These are phyloP conservation scores for Podaxis pistillaris DNA, from an alignment of 768 basidiomycete species.

Conservation along the genomic window DNA sequence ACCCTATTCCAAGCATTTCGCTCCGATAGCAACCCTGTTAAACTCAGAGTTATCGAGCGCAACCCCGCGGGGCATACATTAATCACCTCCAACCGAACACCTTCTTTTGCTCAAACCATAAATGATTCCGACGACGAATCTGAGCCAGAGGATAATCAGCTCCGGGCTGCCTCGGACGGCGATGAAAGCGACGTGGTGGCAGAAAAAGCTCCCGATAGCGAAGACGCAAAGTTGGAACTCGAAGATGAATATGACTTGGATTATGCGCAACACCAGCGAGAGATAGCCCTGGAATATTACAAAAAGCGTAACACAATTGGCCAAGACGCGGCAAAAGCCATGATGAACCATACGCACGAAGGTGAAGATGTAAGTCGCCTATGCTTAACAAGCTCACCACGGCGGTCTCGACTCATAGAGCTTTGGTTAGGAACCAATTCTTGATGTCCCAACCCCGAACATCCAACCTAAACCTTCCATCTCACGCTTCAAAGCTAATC, in stretches of 20 bases:
- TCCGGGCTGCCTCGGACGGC: constrained; percentile 16
- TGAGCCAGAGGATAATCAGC: constrained; percentile 28
- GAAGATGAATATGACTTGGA: constrained; percentile 60
- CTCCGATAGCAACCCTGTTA: constrained; percentile 53
- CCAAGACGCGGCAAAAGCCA: constrained; percentile 47
- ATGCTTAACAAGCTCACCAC: constrained; percentile 1
- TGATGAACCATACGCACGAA: constrained; percentile 46
- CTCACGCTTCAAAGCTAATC: constrained; percentile 66
- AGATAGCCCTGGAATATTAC: constrained; percentile 72
- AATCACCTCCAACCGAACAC: constrained; percentile 16
- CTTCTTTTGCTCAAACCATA: constrained; percentile 18
- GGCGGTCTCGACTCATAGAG: constrained; percentile 6
- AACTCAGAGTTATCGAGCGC: constrained; percentile 68
- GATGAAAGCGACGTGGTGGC: constrained; percentile 26
- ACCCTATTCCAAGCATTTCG: constrained; percentile 35
- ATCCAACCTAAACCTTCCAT: constrained; percentile 46
- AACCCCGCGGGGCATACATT: constrained; percentile 31
- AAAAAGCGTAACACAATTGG: constrained; percentile 58
- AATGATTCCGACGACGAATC: constrained; percentile 75
- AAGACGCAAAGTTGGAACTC: constrained; percentile 31
- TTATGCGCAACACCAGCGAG: constrained; percentile 66
- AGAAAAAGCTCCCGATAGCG: constrained; percentile 23
- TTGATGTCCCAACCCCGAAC: constrained; percentile 37
- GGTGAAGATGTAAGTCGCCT: constrained; percentile 45
- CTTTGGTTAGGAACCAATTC: constrained; percentile 36